phyloP scores from a whole-genome alignment of 169 alveolate species.

The Cryptosporidium sp. region DNA sequence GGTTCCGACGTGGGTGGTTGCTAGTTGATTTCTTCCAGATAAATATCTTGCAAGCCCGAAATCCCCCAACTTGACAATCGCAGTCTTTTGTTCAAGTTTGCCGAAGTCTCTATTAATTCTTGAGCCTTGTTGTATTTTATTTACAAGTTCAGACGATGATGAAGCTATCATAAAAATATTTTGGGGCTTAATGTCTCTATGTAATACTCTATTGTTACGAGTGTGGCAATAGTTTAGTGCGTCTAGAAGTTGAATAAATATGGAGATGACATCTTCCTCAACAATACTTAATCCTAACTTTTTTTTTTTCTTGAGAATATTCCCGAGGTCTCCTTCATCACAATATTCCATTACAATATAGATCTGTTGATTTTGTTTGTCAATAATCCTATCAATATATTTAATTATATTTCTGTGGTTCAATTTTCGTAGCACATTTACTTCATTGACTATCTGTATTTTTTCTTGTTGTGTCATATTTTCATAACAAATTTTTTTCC shows the following conservation, averaged over 20 bases:
- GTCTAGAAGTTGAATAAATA: slow-evolving; percentile 90
- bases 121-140: slow-evolving; percentile 76
- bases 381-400: slow-evolving; percentile 94
- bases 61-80: slow-evolving; percentile 93
- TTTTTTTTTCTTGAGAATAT: slow-evolving; percentile 89
- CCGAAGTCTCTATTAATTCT: background rate
- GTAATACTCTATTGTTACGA: slow-evolving; percentile 91
- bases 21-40: slow-evolving; percentile 90
- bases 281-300: slow-evolving; percentile 88
- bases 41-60: slow-evolving; percentile 95
- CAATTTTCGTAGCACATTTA: slow-evolving; percentile 94
- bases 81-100: slow-evolving; percentile 76
- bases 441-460: slow-evolving; percentile 95
- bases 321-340: slow-evolving; percentile 95
- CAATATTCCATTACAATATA: slow-evolving; percentile 96
- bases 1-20: slow-evolving; percentile 95
- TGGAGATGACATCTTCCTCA: slow-evolving; percentile 94
- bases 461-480: slow-evolving; percentile 95
- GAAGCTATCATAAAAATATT: slow-evolving; percentile 91
- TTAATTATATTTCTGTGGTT: slow-evolving; percentile 94
- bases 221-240: slow-evolving; percentile 96
- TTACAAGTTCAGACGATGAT: slow-evolving; percentile 61
- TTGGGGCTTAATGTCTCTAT: slow-evolving; percentile 96
- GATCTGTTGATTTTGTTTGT: slow-evolving; percentile 90
- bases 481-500: slow-evolving; percentile 95